These are phyloP conservation scores for Globisporangium carolinianum DNA, from an alignment of 352 stramenopile species.

Conservation along the genomic window DNA sequence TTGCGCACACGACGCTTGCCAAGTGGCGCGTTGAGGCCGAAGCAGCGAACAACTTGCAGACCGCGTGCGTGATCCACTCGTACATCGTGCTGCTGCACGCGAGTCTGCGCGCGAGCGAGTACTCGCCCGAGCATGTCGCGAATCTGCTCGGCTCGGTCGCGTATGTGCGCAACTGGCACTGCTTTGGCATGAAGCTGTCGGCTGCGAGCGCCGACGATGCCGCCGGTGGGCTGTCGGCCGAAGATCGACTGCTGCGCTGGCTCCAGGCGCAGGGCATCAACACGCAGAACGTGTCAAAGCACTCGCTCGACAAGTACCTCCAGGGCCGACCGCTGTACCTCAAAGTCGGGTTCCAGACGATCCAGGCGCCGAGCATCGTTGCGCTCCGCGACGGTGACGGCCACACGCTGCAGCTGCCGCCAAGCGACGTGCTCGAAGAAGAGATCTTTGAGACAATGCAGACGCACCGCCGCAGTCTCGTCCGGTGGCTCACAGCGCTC, in stretches of 20 bases:
- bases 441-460: constrained; percentile 85
- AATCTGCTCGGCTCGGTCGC: constrained; percentile 77
- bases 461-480: constrained; percentile 64
- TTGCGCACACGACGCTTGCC: constrained; percentile 58
- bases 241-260: constrained; percentile 81
- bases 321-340: constrained; percentile 80
- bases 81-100: constrained; percentile 70
- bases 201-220: constrained; percentile 34
- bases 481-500: constrained; percentile 55
- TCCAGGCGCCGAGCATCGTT: constrained; percentile 82
- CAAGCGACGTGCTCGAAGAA: constrained; percentile 78
- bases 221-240: constrained; percentile 35
- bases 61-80: constrained; percentile 80
- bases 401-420: constrained; percentile 63
- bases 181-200: constrained; percentile 85
- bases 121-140: constrained; percentile 56
- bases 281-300: constrained; percentile 74
- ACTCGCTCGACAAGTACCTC: constrained; percentile 82
- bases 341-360: constrained; percentile 84
- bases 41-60: constrained; percentile 65
- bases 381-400: constrained; percentile 38
- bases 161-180: constrained; percentile 89
- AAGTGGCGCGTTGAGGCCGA: constrained; percentile 79
- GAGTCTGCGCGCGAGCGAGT: constrained; percentile 60
- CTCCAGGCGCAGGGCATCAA: constrained; percentile 88